phyloP scores from a whole-genome alignment of 495 filamentous ascomycete genomes.

The Eremomyces bilateralis region DNA sequence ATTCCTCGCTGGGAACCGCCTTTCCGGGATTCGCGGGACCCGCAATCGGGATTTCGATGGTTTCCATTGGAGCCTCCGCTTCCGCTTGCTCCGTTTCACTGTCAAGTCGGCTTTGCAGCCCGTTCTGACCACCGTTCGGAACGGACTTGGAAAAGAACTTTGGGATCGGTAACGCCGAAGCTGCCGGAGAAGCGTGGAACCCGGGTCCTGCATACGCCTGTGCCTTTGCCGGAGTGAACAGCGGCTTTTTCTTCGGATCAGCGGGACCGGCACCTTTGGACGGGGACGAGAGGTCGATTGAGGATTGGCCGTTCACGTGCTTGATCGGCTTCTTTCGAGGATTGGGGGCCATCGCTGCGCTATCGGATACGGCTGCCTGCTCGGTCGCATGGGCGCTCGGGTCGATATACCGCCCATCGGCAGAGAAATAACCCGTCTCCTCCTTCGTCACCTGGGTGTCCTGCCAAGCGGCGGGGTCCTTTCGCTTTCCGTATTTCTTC shows the following conservation, averaged over 20 bases:
- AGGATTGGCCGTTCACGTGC: not conserved
- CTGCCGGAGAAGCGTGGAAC: slow-evolving; percentile 87
- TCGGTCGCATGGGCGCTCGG: not conserved
- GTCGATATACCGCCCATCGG: not conserved
- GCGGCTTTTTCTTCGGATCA: not conserved
- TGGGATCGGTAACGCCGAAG: slow-evolving; percentile 80
- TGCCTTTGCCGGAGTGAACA: slow-evolving; percentile 24
- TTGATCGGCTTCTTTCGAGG: not conserved
- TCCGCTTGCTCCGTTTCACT: slow-evolving; percentile 15
- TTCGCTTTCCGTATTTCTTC: not conserved
- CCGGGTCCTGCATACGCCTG: slow-evolving; percentile 76
- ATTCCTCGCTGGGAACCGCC: slow-evolving; percentile 35
- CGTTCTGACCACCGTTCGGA: slow-evolving; percentile 21
- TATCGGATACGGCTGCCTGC: not conserved
- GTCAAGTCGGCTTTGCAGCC: slow-evolving; percentile 24
- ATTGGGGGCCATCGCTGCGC: not conserved
- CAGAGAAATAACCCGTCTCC: not conserved
- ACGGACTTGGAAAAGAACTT: slow-evolving; percentile 75
- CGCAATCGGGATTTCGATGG: slow-evolving; percentile 13
- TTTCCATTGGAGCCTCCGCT: slow-evolving; percentile 13
- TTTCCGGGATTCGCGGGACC: slow-evolving; percentile 9
- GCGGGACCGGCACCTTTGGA: not conserved
- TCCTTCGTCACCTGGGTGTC: not conserved
- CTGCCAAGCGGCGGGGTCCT: not conserved
- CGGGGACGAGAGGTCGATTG: not conserved